A percentile compares a stretch with the other conserved stretches of the same genome.
Evolutionary conservation across 2,329 filamentous ascomycete genomes (phyloP).

Genomic region (Talaromyces pinophilus): DNA sequence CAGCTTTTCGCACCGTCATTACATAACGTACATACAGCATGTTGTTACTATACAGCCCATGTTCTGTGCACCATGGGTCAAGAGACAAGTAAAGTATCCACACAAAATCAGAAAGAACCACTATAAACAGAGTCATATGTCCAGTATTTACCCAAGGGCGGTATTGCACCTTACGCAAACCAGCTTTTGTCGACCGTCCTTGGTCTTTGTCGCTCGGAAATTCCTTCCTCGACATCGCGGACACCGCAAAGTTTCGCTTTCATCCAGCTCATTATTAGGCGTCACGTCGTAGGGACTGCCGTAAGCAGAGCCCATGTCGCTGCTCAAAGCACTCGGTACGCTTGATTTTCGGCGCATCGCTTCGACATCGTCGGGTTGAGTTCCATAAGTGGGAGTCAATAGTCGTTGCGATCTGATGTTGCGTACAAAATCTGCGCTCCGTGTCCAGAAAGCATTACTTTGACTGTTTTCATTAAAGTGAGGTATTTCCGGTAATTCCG

Average conservation of each 20-base stretch:
- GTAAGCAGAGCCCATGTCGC: slow-evolving; percentile 51
- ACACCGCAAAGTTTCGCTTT: slow-evolving; percentile 52
- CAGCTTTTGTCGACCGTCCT: slow-evolving; percentile 54
- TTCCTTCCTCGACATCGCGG: slow-evolving; percentile 61
- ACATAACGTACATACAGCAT: slow-evolving; percentile 11
- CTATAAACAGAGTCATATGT: background rate
- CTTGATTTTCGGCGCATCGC: slow-evolving; percentile 43
- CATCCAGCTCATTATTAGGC: slow-evolving; percentile 3
- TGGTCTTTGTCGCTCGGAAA: slow-evolving; percentile 62
- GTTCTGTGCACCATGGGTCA: background rate
- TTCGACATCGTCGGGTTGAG: slow-evolving; percentile 21
- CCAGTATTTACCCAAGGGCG: slow-evolving; percentile 4
- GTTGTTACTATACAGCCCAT: slow-evolving; percentile 3
- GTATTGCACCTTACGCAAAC: slow-evolving; percentile 60
- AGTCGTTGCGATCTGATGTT: slow-evolving; percentile 22
- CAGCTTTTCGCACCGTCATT: background rate
- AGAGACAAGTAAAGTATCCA: background rate
- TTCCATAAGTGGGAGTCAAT: slow-evolving; percentile 24
- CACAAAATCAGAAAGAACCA: slow-evolving; percentile 3
- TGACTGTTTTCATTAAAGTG: slow-evolving; percentile 52
- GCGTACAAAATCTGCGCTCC: slow-evolving; percentile 41
- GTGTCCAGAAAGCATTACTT: slow-evolving; percentile 58
- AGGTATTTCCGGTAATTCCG: slow-evolving; percentile 17
- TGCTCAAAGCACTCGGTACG: slow-evolving; percentile 59
- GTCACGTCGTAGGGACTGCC: slow-evolving; percentile 45